Base-by-base conservation (phyloP, 306 rosid genomes). In the Vigna angularis region DNA sequence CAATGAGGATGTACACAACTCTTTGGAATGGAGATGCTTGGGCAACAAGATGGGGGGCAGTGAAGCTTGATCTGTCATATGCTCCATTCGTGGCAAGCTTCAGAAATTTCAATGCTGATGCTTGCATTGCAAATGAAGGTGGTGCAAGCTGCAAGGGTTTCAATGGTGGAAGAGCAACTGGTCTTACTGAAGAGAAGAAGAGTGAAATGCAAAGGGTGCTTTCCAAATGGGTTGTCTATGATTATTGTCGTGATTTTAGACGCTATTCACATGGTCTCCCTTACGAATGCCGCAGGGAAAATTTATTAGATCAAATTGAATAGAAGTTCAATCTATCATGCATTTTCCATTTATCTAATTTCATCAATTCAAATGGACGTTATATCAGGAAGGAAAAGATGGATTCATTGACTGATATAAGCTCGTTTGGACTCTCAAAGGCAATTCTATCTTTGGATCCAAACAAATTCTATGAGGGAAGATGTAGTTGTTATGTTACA, bases 41-140 rank as follows among this genome's bases (percentile, higher is more conserved):
- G 89, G 89, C 89, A 40, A 85, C 89, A 44, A 82, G 89, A 66
- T 85, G 89, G 89, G 89, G 89, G 0, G 77, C 83, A 9, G 89
- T 85, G 48, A 85, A 85, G 62, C 64, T 85, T 0, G 89, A 85
- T 65, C 1, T 72, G 48, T 65, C 86, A 48, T 57, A 79, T 16
- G 89, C 89, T 32, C 89, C 89, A 7, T 85, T 85, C 15, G 51
- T 85, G 2, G 89, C 89, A 10, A 66, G 82, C 6, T 85, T 85
- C 84, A 75, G 22, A 9, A 34, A 82, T 47, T 85, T 79, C 53
- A 59, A 73, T 10, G 74, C 80, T 9, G 18, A 26, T 9, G 82
- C 89, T 17, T 82, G 89, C 74, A 26, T 73, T 55, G 71, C 76
- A 22, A 65, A 51, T 13, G 9, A 15, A 0, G 84, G 66, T 6